Evolutionary conservation across 352 stramenopile genomes (phyloP).

Genomic region (Globisporangium canariense): DNA sequence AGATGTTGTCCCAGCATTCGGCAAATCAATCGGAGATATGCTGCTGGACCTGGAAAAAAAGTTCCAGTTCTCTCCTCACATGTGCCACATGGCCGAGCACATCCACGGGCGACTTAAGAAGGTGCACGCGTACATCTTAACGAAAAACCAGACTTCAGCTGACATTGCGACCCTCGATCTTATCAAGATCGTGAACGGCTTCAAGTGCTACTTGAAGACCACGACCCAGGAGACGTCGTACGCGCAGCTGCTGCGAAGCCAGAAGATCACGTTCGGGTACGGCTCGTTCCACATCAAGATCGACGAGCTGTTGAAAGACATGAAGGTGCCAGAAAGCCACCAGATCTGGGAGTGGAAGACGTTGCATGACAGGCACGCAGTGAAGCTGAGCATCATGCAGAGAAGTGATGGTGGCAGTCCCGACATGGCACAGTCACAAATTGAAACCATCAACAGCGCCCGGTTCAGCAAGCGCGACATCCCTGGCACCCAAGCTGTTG

Average conservation of each 20-base stretch:
- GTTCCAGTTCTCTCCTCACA: not conserved
- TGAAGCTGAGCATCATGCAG: not conserved
- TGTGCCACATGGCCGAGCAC: not conserved
- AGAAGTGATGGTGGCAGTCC: not conserved
- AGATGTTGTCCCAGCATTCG: not conserved
- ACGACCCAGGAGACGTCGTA: not conserved
- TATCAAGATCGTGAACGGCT: not conserved
- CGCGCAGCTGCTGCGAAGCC: not conserved
- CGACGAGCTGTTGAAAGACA: not conserved
- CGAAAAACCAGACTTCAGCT: not conserved
- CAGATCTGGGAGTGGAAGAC: not conserved
- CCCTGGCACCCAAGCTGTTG: not conserved
- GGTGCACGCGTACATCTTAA: not conserved
- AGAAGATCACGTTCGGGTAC: not conserved
- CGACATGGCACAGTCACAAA: not conserved
- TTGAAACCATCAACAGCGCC: not conserved
- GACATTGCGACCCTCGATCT: not conserved
- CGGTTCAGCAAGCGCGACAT: not conserved
- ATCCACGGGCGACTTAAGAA: not conserved
- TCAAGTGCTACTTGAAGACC: not conserved
- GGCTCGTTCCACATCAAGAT: constrained; percentile 10
- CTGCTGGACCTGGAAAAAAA: constrained; percentile 8
- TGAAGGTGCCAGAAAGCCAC: not conserved
- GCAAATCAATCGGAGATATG: constrained; percentile 6
- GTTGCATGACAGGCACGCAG: not conserved